Percentiles rank a stretch among this genome's conserved stretches.
Evolutionary conservation across 768 basidiomycete genomes (phyloP).

Genomic region (Podaxis pistillaris): DNA sequence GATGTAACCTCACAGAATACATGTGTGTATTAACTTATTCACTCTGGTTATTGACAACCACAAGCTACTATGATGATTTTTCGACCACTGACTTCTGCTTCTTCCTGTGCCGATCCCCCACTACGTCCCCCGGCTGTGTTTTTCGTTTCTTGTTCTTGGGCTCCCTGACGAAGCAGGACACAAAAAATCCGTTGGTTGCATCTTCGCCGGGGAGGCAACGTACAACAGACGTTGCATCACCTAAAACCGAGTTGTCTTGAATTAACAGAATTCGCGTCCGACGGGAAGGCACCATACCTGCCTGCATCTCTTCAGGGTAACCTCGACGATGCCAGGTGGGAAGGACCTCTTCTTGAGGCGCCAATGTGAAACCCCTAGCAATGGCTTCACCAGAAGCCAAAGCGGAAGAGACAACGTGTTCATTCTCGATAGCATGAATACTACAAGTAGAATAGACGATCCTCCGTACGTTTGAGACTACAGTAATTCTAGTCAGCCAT

Average conservation of each 20-base stretch:
- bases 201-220: constrained; percentile 83
- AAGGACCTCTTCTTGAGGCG: constrained; percentile 62
- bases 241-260: constrained; percentile 28
- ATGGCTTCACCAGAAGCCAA: constrained; percentile 70
- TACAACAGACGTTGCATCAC: constrained; percentile 56
- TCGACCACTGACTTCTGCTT: constrained; percentile 9
- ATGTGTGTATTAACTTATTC: constrained; percentile 8
- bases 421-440: constrained; percentile 88
- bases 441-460: constrained; percentile 99
- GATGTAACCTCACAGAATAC: constrained; percentile 14
- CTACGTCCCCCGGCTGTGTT: constrained; percentile 20
- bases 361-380: constrained; percentile 62
- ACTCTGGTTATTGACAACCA: background rate
- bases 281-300: constrained; percentile 37
- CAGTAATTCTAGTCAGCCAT: constrained; percentile 2
- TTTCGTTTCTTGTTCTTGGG: constrained; percentile 25
- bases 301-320: constrained; percentile 57
- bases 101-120: constrained; percentile 22
- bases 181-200: constrained; percentile 95
- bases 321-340: constrained; percentile 87
- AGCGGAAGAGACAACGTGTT: constrained; percentile 79
- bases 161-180: constrained; percentile 77
- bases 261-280: background rate
- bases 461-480: constrained; percentile 73
- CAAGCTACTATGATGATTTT: background rate